A percentile compares a stretch with the other conserved stretches of the same genome.
These are phyloP conservation scores for Rhizopogon vinicolor DNA, from an alignment of 768 basidiomycete genomes.

Conservation along the genomic window DNA sequence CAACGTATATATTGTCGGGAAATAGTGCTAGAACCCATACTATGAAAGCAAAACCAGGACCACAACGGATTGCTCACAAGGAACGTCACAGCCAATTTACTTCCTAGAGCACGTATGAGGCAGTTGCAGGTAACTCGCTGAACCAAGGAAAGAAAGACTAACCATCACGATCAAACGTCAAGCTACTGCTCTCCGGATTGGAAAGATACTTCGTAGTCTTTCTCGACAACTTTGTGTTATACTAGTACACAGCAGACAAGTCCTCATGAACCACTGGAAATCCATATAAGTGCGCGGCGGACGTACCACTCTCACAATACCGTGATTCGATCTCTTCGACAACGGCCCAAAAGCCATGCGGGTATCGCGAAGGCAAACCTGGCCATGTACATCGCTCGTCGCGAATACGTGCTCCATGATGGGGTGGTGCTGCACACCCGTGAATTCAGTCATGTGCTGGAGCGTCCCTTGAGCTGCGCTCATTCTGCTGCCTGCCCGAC, in stretches of 20 bases:
- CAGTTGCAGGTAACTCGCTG: conserved; percentile 1
- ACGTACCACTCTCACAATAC: conserved; percentile 51
- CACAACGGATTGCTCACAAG: conserved; percentile 39
- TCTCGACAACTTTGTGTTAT: conserved; percentile 42
- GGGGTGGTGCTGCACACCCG: conserved; percentile 66
- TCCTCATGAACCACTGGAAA: conserved; percentile 6
- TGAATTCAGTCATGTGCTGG: conserved; percentile 52
- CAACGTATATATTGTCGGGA: conserved; percentile 66
- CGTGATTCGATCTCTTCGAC: conserved; percentile 38
- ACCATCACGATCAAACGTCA: conserved; percentile 69
- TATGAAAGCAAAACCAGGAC: neutral
- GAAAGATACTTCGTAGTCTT: conserved; percentile 33
- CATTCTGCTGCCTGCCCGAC: conserved; percentile 33
- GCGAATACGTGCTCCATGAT: conserved; percentile 63
- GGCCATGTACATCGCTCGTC: conserved; percentile 55
- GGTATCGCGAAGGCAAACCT: conserved; percentile 62
- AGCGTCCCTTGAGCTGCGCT: conserved; percentile 46
- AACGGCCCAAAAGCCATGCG: conserved; percentile 70
- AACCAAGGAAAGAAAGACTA: conserved; percentile 5
- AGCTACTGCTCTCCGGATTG: conserved; percentile 65
- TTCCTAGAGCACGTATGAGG: conserved; percentile 36
- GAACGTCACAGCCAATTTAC: conserved; percentile 60
- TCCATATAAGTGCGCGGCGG: neutral
- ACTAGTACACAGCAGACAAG: conserved; percentile 34
- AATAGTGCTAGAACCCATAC: conserved; percentile 44